Evolutionary conservation across 371 early-diverging fungal genomes (phyloP).

Genomic region (Synchytrium microbalum): DNA sequence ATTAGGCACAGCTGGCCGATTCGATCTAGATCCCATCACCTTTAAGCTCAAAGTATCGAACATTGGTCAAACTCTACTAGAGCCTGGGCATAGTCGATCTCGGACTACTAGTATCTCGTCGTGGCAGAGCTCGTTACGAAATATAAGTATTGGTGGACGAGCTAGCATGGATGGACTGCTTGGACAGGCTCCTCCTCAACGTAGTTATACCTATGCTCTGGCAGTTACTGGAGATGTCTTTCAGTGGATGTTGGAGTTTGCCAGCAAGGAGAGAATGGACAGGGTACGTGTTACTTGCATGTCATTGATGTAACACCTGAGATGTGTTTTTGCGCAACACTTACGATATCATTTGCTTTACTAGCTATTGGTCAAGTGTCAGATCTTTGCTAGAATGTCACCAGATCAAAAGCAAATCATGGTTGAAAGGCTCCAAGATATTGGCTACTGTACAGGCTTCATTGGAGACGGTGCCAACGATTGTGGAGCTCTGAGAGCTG

Average conservation of each 20-base stretch:
- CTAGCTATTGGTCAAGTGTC: conserved; percentile 61
- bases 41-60: neutral
- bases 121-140: neutral
- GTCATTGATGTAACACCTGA: no score
- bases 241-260: conserved; percentile 85
- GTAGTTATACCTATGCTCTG: conserved; percentile 47
- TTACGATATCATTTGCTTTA: neutral
- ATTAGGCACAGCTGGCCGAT: neutral
- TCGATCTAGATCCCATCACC: conserved; percentile 5
- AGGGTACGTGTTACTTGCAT: neutral
- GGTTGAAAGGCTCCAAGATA: conserved; percentile 75
- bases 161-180: neutral
- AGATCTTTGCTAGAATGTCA: conserved; percentile 94
- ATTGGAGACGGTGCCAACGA: conserved; percentile 99
- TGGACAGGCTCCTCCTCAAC: neutral
- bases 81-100: neutral
- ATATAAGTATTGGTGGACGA: neutral
- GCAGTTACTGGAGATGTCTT: conserved; percentile 95
- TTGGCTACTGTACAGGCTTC: conserved; percentile 90
- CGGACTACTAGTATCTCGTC: neutral
- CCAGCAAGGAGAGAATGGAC: conserved; percentile 38
- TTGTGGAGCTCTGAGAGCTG: conserved; percentile 96
- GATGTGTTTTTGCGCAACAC: no score
- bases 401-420: conserved; percentile 97
- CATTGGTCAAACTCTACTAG: neutral